Base-by-base conservation (phyloP, 305 asterid genomes). In the Solanum hybrid region DNA sequence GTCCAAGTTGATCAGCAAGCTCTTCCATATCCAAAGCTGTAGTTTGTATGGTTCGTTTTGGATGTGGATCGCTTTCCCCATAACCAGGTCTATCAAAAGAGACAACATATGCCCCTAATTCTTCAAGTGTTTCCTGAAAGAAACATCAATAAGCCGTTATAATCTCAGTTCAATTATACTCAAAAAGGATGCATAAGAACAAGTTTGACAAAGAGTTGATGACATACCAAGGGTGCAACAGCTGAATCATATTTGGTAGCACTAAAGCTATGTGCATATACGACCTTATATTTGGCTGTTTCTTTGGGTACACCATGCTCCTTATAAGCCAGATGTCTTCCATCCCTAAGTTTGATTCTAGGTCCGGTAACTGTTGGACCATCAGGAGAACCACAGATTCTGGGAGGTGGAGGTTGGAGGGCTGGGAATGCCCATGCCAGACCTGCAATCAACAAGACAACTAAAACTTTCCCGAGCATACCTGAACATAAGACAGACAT, bases 21-120 rank as follows among this genome's bases (percentile, higher is more conserved):
- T 95, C 98, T 89, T 96, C 97, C 90, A 96, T 94, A 91, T 96
- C 98, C 57, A 94, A 89, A 12, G 96, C 94, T 86, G 88, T 70
- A 91, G 97, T 96, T 92, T 91, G 87, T 27, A 93, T 77, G 2
- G 93, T 91, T 36, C 96, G 80, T 34, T 93, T 91, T 9, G 95
- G 94, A 89, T 94, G 94, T 31, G 96, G 96, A 90, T 94, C 96
- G 41, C 95, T 94, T 92, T 94, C 95, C 10, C 95, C 96, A 77
- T 94, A 94, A 73, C 96, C 96, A 22, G 95, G 94, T 81, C 95
- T 93, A 88, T 94, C 96, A 77, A 93, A 94, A 17, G 95, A 57
- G 91, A 94, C 95, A 7, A 94, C 87, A 90, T 94, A 91, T 24
- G 93, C 89, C 65, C 94, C 93, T 80, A 95, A 92, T 90, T 94